Base-by-base conservation (phyloP, 371 early-diverging fungal genomes). In the Rhizopus arrhizus region DNA sequence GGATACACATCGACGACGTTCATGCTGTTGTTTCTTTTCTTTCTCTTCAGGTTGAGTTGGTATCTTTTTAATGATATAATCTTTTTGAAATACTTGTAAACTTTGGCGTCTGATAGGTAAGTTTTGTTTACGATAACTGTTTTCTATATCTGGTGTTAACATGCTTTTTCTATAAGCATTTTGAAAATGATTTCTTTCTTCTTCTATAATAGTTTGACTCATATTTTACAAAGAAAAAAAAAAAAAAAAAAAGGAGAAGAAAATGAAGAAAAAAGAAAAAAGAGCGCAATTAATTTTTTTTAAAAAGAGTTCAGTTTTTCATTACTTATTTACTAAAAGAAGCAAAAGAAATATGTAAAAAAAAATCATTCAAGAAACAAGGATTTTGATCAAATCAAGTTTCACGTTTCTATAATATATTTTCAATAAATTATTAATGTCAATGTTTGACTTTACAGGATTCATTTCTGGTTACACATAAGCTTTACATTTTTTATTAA, bases 51-150 rank as follows among this genome's bases (percentile, higher is more conserved):
- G 40, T 38, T 38, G 40, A 8, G 8, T 38, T 38, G 40, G 3
- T 38, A 13, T 38, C 22, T 22, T 22, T 22, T 22, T 22, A 22
- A 22, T 22, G 22, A 38, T 8, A 29, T 48, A 29, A 29, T 29
- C 29, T 29, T 22, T 7, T 22, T 29, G 16, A 38, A 43, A 29
- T 33, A 35, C 33, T 31, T 38, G 8, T 28, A 79, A 59, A 52
- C 80, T 79, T 56, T 79, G 80, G 16, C 74, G 68, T 46, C 80
- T 61, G 32, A 79, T 64, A 36, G 80, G 80, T 40, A 79, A 58
- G 49, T 74, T 65, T 51, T 79, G 80, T 29, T 62, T 65, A 29
- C 68, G 68, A 38, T 79, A 79, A 49, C 73, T 72, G 7, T 72
- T 69, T 43, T 64, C 57, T 16, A 76, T 58, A 31, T 61, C 66